Base-by-base conservation (phyloP, 306 rosid genomes). In the Sophora flavescens region DNA sequence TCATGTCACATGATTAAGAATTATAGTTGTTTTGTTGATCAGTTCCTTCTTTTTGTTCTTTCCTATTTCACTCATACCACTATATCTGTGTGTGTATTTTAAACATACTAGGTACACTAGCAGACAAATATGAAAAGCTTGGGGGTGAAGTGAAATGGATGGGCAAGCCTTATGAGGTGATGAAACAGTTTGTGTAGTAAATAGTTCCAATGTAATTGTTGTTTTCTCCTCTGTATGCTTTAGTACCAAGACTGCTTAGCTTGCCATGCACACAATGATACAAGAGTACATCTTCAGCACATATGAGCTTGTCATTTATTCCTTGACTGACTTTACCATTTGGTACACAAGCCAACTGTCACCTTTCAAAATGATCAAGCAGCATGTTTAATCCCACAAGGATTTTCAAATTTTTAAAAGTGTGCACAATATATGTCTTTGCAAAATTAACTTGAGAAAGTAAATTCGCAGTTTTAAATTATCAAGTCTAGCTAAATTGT, bases 91-190 rank as follows among this genome's bases (percentile, higher is more conserved):
- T 78, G 71, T 36, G 77, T 58, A 38, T 16, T 58, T 71, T 60
- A 53, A 70, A 76, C 32, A 56, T 78, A 59, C 22, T 69, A 95
- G 98, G 97, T 63, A 79, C 98, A 18, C 89, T 92, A 17, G 98
- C 97, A 53, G 91, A 89, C 75, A 95, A 89, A 73, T 95, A 89
- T 82, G 97, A 90, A 85, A 83, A 90, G 86, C 93, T 95, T 18
- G 95, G 95, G 36, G 98, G 98, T 80, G 97, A 92, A 88, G 98
- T 95, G 44, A 89, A 90, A 82, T 95, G 97, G 97, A 95, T 95
- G 98, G 97, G 98, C 85, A 95, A 92, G 82, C 98, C 98, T 76
- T 91, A 84, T 53, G 86, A 92, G 97, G 97, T 95, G 70, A 82
- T 68, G 28, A 12, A 71, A 12, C 72, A 28, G 44, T 66, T 59